Evolutionary conservation across 495 filamentous ascomycete species (phyloP), one percentile per base, ranked within the genome.

Genomic region (Cercophora newfieldiana): DNA sequence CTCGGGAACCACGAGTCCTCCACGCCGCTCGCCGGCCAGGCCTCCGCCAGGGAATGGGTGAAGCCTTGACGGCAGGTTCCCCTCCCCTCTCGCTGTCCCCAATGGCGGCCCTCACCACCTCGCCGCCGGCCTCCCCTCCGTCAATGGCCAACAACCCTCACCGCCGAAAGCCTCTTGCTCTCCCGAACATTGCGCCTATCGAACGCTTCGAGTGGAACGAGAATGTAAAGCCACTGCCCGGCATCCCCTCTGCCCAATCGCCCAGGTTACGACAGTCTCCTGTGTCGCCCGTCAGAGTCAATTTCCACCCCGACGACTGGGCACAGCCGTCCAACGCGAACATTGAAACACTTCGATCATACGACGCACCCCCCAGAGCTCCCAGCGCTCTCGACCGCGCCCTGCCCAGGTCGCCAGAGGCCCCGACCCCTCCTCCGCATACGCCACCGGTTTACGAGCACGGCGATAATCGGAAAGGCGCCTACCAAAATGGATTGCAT

Each of bases 61-160:
- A 67, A 68, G 63, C 59, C 59, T 67, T 29, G 22, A 29, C 37
- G 50, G 22, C 33, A 56, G 54, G 62, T 63, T 61, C 51, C 47
- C 59, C 25, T 58, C 65, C 59, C n/a, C 54, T 25, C 61, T 54
- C 65, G 66, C 67, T 37, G 60, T 61, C 66, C 64, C 71, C 74
- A 67, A 84, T 84, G 81, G 80, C 81, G 72, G 75, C 81, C 59
- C 73, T 78, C 63, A 77, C 77, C 61, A 68, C 71, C 71, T 64
- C 71, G 49, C 71, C 74, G 66, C 68, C 73, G n/a, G 62, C 73
- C 60, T 69, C 74, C 24, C 37, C 74, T 10, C 54, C 77, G 2
- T 73, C 80, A 18, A 69, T 77, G 18, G 54, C 78, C 30, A 68
- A 64, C 49, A 81, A 79, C 48, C 76, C 81, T 33, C 61, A 68